Conservation (phyloP, 306 rosid species). For the Pyrus communis region DNA sequence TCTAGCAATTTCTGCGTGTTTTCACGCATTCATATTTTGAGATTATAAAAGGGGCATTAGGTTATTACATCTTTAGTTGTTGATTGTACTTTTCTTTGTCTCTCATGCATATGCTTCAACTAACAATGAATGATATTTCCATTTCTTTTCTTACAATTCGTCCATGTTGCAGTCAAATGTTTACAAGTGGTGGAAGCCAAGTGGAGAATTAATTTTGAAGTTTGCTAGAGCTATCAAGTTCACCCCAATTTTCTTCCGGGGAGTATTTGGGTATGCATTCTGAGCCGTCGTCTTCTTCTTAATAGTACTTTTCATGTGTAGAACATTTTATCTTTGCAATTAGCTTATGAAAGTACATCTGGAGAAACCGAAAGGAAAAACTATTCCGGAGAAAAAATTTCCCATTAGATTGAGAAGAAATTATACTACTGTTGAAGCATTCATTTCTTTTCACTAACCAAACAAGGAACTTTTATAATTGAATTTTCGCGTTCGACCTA, state of each 20-base stretch:
- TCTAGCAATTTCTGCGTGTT: conserved; percentile 3
- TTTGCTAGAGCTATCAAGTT: conserved; percentile 71
- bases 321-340: not conserved
- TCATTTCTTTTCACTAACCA: not conserved
- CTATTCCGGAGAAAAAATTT: not conserved
- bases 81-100: not conserved
- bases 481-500: not conserved
- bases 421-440: not conserved
- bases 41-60: not conserved
- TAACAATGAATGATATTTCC: not conserved
- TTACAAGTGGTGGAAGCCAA: conserved; percentile 90
- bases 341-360: not conserved
- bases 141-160: not conserved
- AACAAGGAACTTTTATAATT: not conserved
- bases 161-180: conserved; percentile 50
- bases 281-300: conserved; percentile 9
- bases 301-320: not conserved
- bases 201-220: conserved; percentile 57
- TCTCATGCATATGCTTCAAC: not conserved
- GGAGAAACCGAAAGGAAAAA: not conserved
- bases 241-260: conserved; percentile 79
- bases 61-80: not conserved
- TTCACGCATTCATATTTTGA: not conserved
- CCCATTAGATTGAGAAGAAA: not conserved
- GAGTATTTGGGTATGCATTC: conserved; percentile 68